These are phyloP conservation scores for Kwoniella sp. DNA, from an alignment of 768 basidiomycete species.

Conservation along the genomic window DNA sequence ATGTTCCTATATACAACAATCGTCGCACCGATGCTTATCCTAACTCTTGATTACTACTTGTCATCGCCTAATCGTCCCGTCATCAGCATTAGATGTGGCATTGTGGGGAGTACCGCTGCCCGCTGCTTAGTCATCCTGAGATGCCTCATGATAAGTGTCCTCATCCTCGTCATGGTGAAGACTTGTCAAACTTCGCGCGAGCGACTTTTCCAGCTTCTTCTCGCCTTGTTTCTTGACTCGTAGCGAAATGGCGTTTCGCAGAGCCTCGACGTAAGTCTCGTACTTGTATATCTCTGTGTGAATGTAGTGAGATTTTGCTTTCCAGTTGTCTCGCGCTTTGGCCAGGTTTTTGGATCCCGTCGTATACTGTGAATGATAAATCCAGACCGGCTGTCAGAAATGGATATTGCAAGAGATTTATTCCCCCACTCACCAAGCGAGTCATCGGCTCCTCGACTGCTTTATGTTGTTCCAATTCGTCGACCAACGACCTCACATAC, in stretches of 20 bases:
- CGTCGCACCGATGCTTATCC: no score
- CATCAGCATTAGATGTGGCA: not conserved
- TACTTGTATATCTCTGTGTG: slow-evolving; percentile 94
- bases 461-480: slow-evolving; percentile 79
- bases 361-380: slow-evolving; percentile 65
- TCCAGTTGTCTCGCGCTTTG: slow-evolving; percentile 88
- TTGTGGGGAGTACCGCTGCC: no score
- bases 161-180: slow-evolving; percentile 4
- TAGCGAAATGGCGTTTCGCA: slow-evolving; percentile 77
- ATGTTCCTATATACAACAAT: no score
- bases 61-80: not conserved
- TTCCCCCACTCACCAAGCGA: slow-evolving; percentile 64
- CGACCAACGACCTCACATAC: slow-evolving; percentile 73
- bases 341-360: slow-evolving; percentile 70
- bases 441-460: slow-evolving; percentile 80
- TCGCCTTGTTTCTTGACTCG: slow-evolving; percentile 88
- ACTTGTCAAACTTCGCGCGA: slow-evolving; percentile 29
- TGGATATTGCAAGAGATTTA: no score
- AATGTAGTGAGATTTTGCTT: slow-evolving; percentile 83
- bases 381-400: no score
- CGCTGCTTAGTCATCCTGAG: not conserved
- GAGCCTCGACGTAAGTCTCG: slow-evolving; percentile 87
- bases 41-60: no score
- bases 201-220: slow-evolving; percentile 67
- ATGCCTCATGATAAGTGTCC: not conserved